phyloP scores from a whole-genome alignment of 768 basidiomycete species.

The Termitomyces sp. region DNA sequence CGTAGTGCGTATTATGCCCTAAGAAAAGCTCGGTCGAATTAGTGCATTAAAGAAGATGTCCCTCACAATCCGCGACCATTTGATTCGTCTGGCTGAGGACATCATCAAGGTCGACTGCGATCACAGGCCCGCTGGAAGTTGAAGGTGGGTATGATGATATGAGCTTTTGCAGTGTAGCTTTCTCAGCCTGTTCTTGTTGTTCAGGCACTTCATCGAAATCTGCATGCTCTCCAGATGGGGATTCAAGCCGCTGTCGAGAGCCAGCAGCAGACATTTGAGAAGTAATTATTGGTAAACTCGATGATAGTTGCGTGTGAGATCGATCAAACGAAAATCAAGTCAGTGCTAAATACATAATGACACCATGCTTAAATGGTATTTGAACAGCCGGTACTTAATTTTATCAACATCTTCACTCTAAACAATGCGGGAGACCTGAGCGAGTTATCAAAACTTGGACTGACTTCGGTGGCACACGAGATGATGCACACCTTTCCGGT shows the following conservation, averaged over 20 bases:
- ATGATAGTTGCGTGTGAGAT: background rate
- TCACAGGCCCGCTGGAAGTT: slow-evolving; percentile 29
- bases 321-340: background rate
- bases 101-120: slow-evolving; percentile 67
- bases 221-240: slow-evolving; percentile 3
- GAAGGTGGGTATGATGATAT: slow-evolving; percentile 17
- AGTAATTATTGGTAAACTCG: slow-evolving; percentile 5
- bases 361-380: background rate
- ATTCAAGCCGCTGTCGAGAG: slow-evolving; percentile 17
- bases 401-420: background rate
- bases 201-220: slow-evolving; percentile 4
- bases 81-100: slow-evolving; percentile 62
- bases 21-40: background rate
- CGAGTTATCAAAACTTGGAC: background rate
- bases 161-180: slow-evolving; percentile 22
- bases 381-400: background rate
- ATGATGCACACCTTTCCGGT: background rate
- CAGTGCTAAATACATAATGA: no score
- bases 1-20: slow-evolving; percentile 67
- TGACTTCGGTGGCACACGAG: background rate
- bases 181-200: slow-evolving; percentile 14
- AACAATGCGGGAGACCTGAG: background rate
- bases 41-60: background rate
- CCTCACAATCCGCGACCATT: slow-evolving; percentile 50
- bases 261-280: slow-evolving; percentile 24